Evolutionary conservation across 2,329 filamentous ascomycete genomes (phyloP), one percentile per base, ranked within the genome.

Genomic region (Scorias spongiosa): DNA sequence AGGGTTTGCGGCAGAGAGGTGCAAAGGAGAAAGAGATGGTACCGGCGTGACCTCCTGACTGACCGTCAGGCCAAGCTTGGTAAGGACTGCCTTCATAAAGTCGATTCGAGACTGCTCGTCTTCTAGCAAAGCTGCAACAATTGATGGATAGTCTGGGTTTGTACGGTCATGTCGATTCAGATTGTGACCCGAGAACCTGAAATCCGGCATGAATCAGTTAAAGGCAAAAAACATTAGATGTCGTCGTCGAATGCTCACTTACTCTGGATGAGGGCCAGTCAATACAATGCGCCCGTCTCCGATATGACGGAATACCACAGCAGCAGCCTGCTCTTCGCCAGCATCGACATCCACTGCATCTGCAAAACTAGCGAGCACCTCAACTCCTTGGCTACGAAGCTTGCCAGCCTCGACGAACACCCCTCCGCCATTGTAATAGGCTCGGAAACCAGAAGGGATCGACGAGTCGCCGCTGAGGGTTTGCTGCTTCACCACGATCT

Each of bases 371-470:
- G 89, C 91, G 18, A 98, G 67, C 6, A 94, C 72, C 61, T 95
- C 78, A 0, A 95, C 76, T 1, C 81, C 82, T 49, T 71, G 66
- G 28, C 74, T 71, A 44, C 69, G 66, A 44, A 76, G 69, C 39
- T 72, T 75, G 2, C 72, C 70, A 1, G 83, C 81, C 63, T 91
- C 81, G 1, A 94, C 84, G 65, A 96, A 98, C 1, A 93, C 78
- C 2, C 91, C 88, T 1, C 91, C 91, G 1, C 91, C 91, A 54
- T 98, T 98, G 62, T 89, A 95, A 59, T 98, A 98, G 11, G 78
- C 80, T 43, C 72, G 69, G 47, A 93, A 84, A 1, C 69, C 67
- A 1, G 76, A 71, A 1, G 81, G 59, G 2, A 66, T 63, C 0
- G 68, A 71, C 37, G 59, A 60, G 0, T 54, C 58, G 6, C 55